A percentile compares a stretch with the other conserved stretches of the same genome.
phyloP scores from a whole-genome alignment of 805 yeast species.

The Metschnikowia orientalis region DNA sequence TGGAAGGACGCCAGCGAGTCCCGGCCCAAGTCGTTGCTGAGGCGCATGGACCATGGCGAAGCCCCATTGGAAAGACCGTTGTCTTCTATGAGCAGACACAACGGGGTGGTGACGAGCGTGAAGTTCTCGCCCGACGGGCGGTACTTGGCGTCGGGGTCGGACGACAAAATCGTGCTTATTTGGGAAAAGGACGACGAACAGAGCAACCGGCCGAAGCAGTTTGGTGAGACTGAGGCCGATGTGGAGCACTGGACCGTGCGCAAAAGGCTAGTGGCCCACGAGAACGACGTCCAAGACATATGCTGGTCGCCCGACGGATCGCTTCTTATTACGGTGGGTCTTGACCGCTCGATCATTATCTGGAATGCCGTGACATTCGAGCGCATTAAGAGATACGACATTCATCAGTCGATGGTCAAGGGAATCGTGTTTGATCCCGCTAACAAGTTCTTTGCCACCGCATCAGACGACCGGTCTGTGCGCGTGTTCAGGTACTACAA shows the following conservation, averaged over 20 bases:
- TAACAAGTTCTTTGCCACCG: slow-evolving; percentile 93
- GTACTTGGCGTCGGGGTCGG: slow-evolving; percentile 91
- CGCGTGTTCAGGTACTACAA: slow-evolving; percentile 83
- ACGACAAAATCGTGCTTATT: slow-evolving; percentile 82
- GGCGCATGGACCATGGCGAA: slow-evolving; percentile 10
- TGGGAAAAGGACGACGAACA: slow-evolving; percentile 86
- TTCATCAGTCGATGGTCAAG: slow-evolving; percentile 92
- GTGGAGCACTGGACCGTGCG: slow-evolving; percentile 93
- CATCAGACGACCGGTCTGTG: slow-evolving; percentile 91
- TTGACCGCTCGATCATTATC: slow-evolving; percentile 86
- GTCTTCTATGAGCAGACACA: slow-evolving; percentile 90
- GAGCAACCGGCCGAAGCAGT: slow-evolving; percentile 50
- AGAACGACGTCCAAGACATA: slow-evolving; percentile 94
- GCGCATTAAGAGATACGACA: slow-evolving; percentile 80
- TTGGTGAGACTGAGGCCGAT: slow-evolving; percentile 69
- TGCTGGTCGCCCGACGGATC: slow-evolving; percentile 98
- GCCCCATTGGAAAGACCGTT: slow-evolving; percentile 45
- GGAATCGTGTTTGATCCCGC: slow-evolving; percentile 99
- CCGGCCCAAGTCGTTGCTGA: slow-evolving; percentile 1
- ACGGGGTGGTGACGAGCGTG: slow-evolving; percentile 94
- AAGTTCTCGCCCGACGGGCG: slow-evolving; percentile 90
- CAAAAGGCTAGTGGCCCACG: slow-evolving; percentile 91
- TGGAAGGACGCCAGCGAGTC: slow-evolving; percentile 25
- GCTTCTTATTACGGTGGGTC: slow-evolving; percentile 86
- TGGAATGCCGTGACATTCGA: slow-evolving; percentile 95